A percentile compares a stretch with the other conserved stretches of the same genome.
These are phyloP conservation scores for Cetraspora pellucida DNA, from an alignment of 192 early-diverging fungal genomes.

Conservation along the genomic window DNA sequence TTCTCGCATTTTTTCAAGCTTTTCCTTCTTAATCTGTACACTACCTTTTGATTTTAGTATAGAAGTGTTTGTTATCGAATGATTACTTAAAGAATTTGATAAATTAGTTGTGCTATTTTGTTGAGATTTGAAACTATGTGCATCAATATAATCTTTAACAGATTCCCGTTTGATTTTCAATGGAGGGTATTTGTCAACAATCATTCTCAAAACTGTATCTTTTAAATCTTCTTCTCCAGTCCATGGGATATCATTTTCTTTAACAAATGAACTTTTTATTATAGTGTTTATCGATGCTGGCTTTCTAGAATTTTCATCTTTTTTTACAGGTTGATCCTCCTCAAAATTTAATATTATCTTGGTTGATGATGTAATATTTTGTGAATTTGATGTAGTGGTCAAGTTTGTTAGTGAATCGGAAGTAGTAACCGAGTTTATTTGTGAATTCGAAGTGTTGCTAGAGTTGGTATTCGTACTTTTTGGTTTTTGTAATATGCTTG, in stretches of 20 bases:
- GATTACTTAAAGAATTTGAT: background rate
- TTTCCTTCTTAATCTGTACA: background rate
- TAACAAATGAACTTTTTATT: constrained; percentile 16
- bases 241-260: constrained; percentile 36
- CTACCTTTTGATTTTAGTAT: background rate
- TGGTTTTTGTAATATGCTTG: too few species aligned
- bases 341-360: too few species aligned
- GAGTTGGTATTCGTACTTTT: too few species aligned
- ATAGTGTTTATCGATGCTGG: constrained; percentile 24
- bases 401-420: too few species aligned
- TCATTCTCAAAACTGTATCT: constrained; percentile 36
- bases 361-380: too few species aligned
- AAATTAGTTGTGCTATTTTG: background rate
- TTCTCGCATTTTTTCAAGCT: constrained; percentile 4
- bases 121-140: background rate
- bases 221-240: constrained; percentile 36
- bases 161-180: constrained; percentile 35
- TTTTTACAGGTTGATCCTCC: too few species aligned
- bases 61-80: background rate
- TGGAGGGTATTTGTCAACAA: constrained; percentile 41
- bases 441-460: too few species aligned
- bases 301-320: background rate
- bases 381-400: too few species aligned
- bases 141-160: constrained; percentile 18
- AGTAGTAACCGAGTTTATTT: too few species aligned